Conservation (phyloP, 352 stramenopile species). For the Globisporangium spiculum region DNA sequence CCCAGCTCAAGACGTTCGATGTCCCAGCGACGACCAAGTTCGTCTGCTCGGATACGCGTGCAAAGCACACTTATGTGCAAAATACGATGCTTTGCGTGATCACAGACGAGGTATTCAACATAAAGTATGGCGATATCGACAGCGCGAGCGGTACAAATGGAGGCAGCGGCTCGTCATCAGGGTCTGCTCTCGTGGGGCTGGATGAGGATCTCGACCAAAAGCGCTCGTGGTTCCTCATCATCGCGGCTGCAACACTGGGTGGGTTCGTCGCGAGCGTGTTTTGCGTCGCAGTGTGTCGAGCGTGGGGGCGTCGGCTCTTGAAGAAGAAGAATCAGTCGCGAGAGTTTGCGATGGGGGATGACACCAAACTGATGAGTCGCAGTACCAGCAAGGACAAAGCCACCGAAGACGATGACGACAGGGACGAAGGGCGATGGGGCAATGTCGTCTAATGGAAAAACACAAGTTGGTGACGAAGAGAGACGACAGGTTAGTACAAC, state of each 20-base stretch:
- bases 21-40: background rate
- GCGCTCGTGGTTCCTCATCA: constrained; percentile 35
- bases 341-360: background rate
- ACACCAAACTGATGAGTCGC: background rate
- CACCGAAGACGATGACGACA: background rate
- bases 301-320: background rate
- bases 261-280: constrained; percentile 22
- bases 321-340: background rate
- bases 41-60: constrained; percentile 31
- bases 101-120: constrained; percentile 30
- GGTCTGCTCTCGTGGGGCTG: constrained; percentile 7
- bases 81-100: constrained; percentile 47
- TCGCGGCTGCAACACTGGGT: constrained; percentile 18
- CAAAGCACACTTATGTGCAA: constrained; percentile 28
- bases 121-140: constrained; percentile 29
- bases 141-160: constrained; percentile 14
- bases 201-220: constrained; percentile 22
- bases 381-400: background rate
- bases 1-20: constrained; percentile 14
- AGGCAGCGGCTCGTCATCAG: background rate
- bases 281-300: constrained; percentile 3
- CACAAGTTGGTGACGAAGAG: background rate
- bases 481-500: background rate
- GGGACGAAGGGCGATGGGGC: constrained; percentile 1
- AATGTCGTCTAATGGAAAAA: background rate